Evolutionary conservation across 129 eudicot species (phyloP), one percentile per base, ranked within the genome.

Genomic region (Glebionis coronaria): DNA sequence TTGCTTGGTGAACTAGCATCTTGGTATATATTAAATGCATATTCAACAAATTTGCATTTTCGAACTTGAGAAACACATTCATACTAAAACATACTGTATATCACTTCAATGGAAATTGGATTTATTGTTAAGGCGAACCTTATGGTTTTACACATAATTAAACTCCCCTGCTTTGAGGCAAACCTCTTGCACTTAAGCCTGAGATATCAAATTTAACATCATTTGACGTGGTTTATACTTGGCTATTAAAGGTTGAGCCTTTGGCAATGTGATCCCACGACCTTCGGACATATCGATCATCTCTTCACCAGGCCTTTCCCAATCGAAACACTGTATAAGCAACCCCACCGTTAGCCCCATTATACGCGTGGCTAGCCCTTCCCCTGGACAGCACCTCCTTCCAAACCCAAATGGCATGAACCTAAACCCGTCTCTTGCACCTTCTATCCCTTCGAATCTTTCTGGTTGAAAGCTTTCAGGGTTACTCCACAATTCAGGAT

Each of bases 391-490:
- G 20, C 44, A 35, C 52, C 72, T 68, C 62, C 62, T 53, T 53
- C 72, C 72, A 12, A 13, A 68, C 62, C 72, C 72, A 67, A 88
- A 88, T 14, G 90, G 84, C 76, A 89, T 76, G 64, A 77, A 76
- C 65, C 79, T 85, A 70, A 69, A 77, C 51, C 74, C 82, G 16
- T 45, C 61, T 44, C 63, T 72, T 7, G 75, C 46, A 19, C 70
- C 72, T 47, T 78, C 82, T 3, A 62, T 7, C 9, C 76, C 79
- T 38, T 55, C 56, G 35, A 80, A 84, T 63, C 90, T 84, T 72
- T 81, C 86, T 0, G 86, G 90, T 49, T 51, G 14, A 56, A 84
- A 84, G 44, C 4, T 61, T 58, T 51, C 75, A 1, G 90, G 86
- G 46, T 84, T 77, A n/a, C 25, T 44, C 90, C 90, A 84, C 42